A percentile compares a stretch with the other conserved stretches of the same genome.
These are phyloP conservation scores for Aspergillus vadensis DNA, from an alignment of 2,329 filamentous ascomycete species.

Conservation along the genomic window DNA sequence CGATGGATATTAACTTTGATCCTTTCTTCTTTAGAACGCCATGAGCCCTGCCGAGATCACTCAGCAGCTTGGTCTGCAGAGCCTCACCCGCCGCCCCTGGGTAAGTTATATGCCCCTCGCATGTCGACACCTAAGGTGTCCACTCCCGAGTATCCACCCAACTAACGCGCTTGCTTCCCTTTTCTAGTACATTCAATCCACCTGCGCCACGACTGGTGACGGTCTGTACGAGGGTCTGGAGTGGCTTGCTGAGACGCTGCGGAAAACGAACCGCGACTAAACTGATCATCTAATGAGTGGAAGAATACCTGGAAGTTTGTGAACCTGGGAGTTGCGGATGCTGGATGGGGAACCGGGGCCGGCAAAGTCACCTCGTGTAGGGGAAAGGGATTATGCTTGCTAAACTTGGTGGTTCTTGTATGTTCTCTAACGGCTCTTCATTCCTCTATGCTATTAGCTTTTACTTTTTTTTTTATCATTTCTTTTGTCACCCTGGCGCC, in stretches of 20 bases:
- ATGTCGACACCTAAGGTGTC: background rate
- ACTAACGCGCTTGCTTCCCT: background rate
- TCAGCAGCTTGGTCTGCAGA: slow-evolving; percentile 99
- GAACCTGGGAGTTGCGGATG: slow-evolving; percentile 39
- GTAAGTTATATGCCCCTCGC: slow-evolving; percentile 62
- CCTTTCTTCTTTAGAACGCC: slow-evolving; percentile 70
- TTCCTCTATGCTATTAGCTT: slow-evolving; percentile 46
- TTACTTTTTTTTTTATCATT: slow-evolving; percentile 34
- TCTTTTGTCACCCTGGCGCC: slow-evolving; percentile 35
- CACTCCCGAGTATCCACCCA: background rate
- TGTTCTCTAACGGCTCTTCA: slow-evolving; percentile 41
- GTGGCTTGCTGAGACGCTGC: slow-evolving; percentile 82
- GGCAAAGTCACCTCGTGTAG: slow-evolving; percentile 33
- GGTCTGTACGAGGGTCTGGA: slow-evolving; percentile 99
- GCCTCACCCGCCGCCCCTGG: slow-evolving; percentile 97
- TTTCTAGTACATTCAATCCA: slow-evolving; percentile 93
- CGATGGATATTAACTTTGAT: slow-evolving; percentile 11
- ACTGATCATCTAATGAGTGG: slow-evolving; percentile 37
- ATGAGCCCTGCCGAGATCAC: slow-evolving; percentile 99
- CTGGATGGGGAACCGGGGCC: slow-evolving; percentile 38
- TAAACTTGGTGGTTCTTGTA: slow-evolving; percentile 34
- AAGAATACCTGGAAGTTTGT: slow-evolving; percentile 38
- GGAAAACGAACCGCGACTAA: slow-evolving; percentile 63
- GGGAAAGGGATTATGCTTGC: slow-evolving; percentile 31
- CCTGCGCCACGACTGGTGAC: slow-evolving; percentile 97